phyloP scores from a whole-genome alignment of 2,329 filamentous ascomycete species.

The Volutella citrinella region DNA sequence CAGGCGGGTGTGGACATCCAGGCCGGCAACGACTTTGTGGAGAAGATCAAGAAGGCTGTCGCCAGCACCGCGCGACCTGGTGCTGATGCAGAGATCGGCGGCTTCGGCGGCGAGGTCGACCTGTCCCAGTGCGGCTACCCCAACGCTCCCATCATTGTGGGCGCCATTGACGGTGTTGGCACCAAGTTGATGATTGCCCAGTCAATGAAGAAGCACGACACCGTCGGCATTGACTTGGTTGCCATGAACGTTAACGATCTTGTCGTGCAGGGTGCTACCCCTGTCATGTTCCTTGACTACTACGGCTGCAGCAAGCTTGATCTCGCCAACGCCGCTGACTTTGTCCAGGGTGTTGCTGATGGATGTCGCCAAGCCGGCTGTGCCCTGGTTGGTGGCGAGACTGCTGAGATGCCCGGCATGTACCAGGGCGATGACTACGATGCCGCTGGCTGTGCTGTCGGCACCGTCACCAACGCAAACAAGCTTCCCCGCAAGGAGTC shows the following conservation, averaged over 20 bases:
- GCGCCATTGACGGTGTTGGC: slow-evolving; percentile 92
- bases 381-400: slow-evolving; percentile 94
- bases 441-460: slow-evolving; percentile 84
- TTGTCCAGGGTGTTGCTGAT: slow-evolving; percentile 84
- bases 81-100: slow-evolving; percentile 89
- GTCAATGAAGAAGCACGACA: slow-evolving; percentile 83
- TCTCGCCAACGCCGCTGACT: slow-evolving; percentile 72
- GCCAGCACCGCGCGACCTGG: slow-evolving; percentile 79
- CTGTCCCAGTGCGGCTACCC: slow-evolving; percentile 70
- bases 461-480: slow-evolving; percentile 67
- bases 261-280: slow-evolving; percentile 91
- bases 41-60: slow-evolving; percentile 89
- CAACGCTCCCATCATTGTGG: slow-evolving; percentile 78
- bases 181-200: slow-evolving; percentile 98
- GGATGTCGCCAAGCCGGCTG: slow-evolving; percentile 84
- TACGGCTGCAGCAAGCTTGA: slow-evolving; percentile 91
- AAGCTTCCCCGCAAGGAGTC: slow-evolving; percentile 72
- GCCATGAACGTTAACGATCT: slow-evolving; percentile 99
- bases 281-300: slow-evolving; percentile 96
- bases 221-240: slow-evolving; percentile 93
- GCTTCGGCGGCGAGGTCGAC: slow-evolving; percentile 72
- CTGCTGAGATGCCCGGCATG: slow-evolving; percentile 97
- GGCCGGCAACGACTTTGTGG: slow-evolving; percentile 87
- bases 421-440: slow-evolving; percentile 90
- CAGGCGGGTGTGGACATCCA: slow-evolving; percentile 92